Evolutionary conservation across 331 rosid genomes (phyloP).

Genomic region (Phaseolus coccineus): DNA sequence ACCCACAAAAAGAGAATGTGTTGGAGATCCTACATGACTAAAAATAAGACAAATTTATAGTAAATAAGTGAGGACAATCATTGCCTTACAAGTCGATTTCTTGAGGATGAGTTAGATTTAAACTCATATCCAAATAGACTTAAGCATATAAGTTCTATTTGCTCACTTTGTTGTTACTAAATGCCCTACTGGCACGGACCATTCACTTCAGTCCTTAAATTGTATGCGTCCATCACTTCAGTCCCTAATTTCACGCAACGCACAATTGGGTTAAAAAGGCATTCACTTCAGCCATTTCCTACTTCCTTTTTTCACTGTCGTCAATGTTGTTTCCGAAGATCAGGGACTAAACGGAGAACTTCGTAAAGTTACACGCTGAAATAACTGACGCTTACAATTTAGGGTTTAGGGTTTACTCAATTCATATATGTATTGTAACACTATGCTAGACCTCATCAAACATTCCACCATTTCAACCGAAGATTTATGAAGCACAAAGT

Average conservation of each 20-base stretch:
- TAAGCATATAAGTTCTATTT: conserved; percentile 31
- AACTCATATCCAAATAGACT: no score
- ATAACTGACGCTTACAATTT: neutral
- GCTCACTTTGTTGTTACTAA: neutral
- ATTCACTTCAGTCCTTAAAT: neutral
- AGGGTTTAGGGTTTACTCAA: neutral
- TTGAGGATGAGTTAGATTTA: no score
- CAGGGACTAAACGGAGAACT: neutral
- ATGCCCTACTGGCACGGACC: neutral
- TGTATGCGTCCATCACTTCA: neutral
- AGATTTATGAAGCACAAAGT: neutral
- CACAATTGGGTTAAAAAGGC: neutral
- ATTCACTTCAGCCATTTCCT: neutral
- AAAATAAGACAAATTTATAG: no score
- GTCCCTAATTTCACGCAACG: neutral
- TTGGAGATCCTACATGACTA: no score
- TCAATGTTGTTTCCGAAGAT: neutral
- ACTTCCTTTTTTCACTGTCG: neutral
- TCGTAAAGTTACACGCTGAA: neutral
- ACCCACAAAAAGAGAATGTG: no score
- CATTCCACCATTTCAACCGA: neutral
- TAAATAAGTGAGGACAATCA: no score
- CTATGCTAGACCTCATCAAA: neutral
- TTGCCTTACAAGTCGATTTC: no score
- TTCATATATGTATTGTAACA: neutral